phyloP scores from a whole-genome alignment of 2,329 filamentous ascomycete genomes.

The Fusarium redolens region DNA sequence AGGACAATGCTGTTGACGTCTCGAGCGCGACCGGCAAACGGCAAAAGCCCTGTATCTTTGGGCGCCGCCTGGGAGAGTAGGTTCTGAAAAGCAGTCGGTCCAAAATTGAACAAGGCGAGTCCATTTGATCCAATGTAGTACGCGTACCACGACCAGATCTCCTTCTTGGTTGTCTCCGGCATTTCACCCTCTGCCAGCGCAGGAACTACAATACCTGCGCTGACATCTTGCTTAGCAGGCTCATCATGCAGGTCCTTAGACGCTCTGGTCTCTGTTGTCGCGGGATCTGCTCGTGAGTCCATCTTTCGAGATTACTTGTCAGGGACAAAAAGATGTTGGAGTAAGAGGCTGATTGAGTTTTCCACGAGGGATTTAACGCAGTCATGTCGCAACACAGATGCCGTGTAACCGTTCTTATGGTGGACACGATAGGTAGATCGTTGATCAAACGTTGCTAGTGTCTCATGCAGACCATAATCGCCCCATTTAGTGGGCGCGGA shows the following conservation, averaged over 20 bases:
- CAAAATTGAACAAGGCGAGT: slow-evolving; percentile 71
- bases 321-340: not conserved
- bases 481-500: slow-evolving; percentile 7
- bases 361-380: slow-evolving; percentile 19
- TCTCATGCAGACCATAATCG: not conserved
- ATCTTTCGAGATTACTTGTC: not conserved
- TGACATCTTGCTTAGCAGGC: not conserved
- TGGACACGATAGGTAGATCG: slow-evolving; percentile 9
- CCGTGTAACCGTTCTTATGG: slow-evolving; percentile 21
- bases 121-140: slow-evolving; percentile 78
- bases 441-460: slow-evolving; percentile 9
- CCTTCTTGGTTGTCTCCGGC: slow-evolving; percentile 27
- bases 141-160: slow-evolving; percentile 46
- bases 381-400: not conserved
- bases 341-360: not conserved
- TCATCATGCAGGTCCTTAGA: slow-evolving; percentile 9
- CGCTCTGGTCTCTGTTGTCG: not conserved
- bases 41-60: slow-evolving; percentile 60
- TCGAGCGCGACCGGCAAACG: slow-evolving; percentile 66
- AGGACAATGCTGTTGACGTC: slow-evolving; percentile 75
- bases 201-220: slow-evolving; percentile 23
- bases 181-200: slow-evolving; percentile 24
- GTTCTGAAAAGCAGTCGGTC: slow-evolving; percentile 73
- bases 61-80: slow-evolving; percentile 70
- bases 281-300: not conserved